These are phyloP conservation scores for Aplosporella prunicola DNA, from an alignment of 2,329 filamentous ascomycete species.

Conservation along the genomic window DNA sequence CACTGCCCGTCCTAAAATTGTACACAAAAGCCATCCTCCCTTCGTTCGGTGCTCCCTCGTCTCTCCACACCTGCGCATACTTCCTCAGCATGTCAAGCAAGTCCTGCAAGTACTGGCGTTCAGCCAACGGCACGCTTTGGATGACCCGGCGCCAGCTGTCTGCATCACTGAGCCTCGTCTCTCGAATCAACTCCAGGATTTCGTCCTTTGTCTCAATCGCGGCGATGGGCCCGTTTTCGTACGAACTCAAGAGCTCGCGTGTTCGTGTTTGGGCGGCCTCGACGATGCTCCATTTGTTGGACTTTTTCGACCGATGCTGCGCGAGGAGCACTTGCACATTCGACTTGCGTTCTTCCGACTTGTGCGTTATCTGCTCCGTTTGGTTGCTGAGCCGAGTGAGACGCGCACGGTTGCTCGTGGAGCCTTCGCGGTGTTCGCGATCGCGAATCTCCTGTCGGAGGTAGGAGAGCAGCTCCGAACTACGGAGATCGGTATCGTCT, in stretches of 20 bases:
- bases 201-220: constrained; percentile 84
- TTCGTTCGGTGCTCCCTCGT: constrained; percentile 23
- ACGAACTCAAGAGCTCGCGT: constrained; percentile 57
- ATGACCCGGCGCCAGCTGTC: constrained; percentile 79
- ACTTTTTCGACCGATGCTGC: constrained; percentile 81
- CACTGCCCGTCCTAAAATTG: constrained; percentile 77
- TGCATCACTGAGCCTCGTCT: constrained; percentile 65
- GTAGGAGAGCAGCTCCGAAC: constrained; percentile 65
- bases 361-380: no score
- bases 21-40: constrained; percentile 76
- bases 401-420: constrained; percentile 33
- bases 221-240: constrained; percentile 63
- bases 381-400: constrained; percentile 26
- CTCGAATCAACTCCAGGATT: constrained; percentile 65
- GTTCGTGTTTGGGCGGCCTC: constrained; percentile 57
- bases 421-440: constrained; percentile 53
- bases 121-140: constrained; percentile 64
- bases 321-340: constrained; percentile 79
- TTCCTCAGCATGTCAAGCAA: constrained; percentile 64
- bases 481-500: constrained; percentile 65
- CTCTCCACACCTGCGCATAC: constrained; percentile 52
- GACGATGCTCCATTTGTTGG: constrained; percentile 76
- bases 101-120: constrained; percentile 74
- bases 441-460: constrained; percentile 75
- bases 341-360: constrained; percentile 18